Evolutionary conservation across 1,284 basidiomycete genomes (phyloP).

Genomic region (Tylopilus sp.): DNA sequence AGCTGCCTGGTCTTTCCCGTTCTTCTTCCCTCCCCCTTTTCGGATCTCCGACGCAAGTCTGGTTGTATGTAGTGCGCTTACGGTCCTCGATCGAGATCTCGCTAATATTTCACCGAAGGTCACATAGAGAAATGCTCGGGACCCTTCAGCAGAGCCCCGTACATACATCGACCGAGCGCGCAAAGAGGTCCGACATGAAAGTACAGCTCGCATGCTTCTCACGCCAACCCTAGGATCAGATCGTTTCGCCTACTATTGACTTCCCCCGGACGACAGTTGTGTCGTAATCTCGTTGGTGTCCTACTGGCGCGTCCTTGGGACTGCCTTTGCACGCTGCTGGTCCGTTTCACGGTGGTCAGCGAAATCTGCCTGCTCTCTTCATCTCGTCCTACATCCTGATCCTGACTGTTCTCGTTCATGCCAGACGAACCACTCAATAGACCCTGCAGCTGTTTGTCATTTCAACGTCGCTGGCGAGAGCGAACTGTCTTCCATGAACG

Average conservation of each 20-base stretch:
- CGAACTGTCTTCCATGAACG: neutral
- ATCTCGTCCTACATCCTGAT: neutral
- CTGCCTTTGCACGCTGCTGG: no score
- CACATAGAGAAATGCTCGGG: neutral
- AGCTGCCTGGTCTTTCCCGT: neutral
- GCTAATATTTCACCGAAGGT: neutral
- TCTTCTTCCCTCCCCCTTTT: no score
- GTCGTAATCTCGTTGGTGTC: no score
- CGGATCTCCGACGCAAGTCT: no score
- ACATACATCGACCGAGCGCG: neutral
- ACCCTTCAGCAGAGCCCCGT: neutral
- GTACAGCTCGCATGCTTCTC: neutral
- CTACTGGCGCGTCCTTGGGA: neutral
- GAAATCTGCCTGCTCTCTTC: neutral
- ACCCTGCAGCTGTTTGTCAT: no score
- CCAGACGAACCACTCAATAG: neutral
- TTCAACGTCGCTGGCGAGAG: neutral
- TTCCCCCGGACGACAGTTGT: no score
- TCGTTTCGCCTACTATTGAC: neutral
- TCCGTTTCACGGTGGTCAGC: neutral
- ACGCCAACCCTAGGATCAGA: neutral
- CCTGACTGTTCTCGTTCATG: neutral
- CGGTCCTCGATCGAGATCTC: no score
- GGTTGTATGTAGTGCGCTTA: no score
- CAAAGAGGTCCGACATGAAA: neutral